Conservation (phyloP, 2,329 filamentous ascomycete species). For the Xylaria arbuscula region DNA sequence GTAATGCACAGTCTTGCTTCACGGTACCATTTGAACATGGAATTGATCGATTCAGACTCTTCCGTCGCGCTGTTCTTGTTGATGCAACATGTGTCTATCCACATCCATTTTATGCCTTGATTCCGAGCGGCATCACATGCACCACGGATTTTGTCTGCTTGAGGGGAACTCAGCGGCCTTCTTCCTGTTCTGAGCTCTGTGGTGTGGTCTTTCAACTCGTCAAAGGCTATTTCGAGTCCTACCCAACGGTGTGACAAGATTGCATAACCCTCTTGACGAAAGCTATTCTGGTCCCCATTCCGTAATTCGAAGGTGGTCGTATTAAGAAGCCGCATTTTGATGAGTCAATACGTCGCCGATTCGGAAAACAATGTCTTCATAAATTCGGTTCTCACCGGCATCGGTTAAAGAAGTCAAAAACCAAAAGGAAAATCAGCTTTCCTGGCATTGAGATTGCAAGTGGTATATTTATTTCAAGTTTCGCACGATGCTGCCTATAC, state of each 20-base stretch:
- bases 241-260: constrained; percentile 40
- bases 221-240: constrained; percentile 33
- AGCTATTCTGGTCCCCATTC: neutral
- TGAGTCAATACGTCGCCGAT: neutral
- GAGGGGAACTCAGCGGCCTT: constrained; percentile 10
- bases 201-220: constrained; percentile 7
- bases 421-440: too few species aligned
- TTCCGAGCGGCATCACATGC: constrained; percentile 36
- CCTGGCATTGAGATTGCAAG: too few species aligned
- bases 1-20: constrained; percentile 50
- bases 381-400: neutral
- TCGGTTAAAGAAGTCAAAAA: too few species aligned
- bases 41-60: constrained; percentile 49
- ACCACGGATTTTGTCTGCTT: constrained; percentile 30
- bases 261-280: constrained; percentile 34
- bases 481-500: too few species aligned
- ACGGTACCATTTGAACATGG: constrained; percentile 50
- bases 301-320: constrained; percentile 13
- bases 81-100: constrained; percentile 50
- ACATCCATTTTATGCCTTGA: constrained; percentile 49
- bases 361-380: neutral
- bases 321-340: constrained; percentile 21
- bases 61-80: constrained; percentile 50
- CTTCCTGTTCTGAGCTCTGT: constrained; percentile 15
- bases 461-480: too few species aligned